Percentiles rank a stretch among this genome's conserved stretches.
phyloP scores from a whole-genome alignment of 176 grass and related monocot species.

The Triticum urartu region DNA sequence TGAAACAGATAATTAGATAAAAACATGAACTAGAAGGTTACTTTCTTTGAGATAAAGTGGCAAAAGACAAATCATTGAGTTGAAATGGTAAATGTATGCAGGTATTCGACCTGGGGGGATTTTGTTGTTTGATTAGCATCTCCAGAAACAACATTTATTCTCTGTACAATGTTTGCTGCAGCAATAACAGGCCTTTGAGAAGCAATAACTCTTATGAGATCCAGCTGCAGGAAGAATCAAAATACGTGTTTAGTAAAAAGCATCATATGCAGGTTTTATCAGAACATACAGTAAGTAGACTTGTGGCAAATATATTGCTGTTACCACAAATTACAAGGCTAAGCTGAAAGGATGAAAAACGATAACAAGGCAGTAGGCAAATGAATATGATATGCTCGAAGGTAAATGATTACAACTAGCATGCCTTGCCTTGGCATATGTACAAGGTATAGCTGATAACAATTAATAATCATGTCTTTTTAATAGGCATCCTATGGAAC shows the following conservation, averaged over 20 bases:
- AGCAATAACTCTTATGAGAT: conserved; percentile 89
- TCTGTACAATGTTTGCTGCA: conserved; percentile 72
- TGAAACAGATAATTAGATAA: conserved; percentile 36
- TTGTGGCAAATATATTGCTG: conserved; percentile 20
- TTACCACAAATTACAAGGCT: conserved; percentile 2
- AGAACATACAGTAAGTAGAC: conserved; percentile 3
- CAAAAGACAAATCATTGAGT: conserved; percentile 16
- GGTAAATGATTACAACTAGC: background rate
- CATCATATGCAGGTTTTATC: background rate
- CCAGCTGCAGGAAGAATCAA: conserved; percentile 57
- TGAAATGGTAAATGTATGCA: conserved; percentile 2
- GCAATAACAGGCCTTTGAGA: conserved; percentile 82
- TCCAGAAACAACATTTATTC: conserved; percentile 63
- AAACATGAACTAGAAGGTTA: conserved; percentile 16
- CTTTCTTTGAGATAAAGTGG: conserved; percentile 6
- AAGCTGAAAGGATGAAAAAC: conserved; percentile 4
- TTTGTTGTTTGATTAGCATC: conserved; percentile 59
- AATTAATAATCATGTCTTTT: background rate
- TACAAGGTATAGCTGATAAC: background rate
- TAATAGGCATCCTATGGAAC: background rate
- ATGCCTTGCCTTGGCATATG: background rate
- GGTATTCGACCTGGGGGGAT: conserved; percentile 59
- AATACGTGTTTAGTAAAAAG: conserved; percentile 19
- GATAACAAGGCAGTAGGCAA: conserved; percentile 16
- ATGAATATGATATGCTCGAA: background rate